These are phyloP conservation scores for Mycena polygramma DNA, from an alignment of 768 basidiomycete genomes.

Conservation along the genomic window DNA sequence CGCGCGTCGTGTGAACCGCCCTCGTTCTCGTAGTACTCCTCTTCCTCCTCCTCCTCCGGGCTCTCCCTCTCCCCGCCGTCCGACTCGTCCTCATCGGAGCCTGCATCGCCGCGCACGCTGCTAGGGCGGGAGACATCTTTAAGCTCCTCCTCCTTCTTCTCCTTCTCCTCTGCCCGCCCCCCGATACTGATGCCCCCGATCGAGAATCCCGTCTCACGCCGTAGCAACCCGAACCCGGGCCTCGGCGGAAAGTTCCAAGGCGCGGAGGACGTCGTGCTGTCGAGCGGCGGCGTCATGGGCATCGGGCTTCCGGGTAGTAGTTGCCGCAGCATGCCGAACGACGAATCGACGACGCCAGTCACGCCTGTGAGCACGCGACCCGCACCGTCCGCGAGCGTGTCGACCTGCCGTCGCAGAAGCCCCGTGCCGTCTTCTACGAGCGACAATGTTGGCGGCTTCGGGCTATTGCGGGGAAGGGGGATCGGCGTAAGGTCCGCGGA, in stretches of 20 bases:
- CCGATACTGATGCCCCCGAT: slow-evolving; percentile 62
- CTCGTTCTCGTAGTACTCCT: slow-evolving; percentile 48
- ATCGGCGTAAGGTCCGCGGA: slow-evolving; percentile 88
- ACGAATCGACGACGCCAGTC: slow-evolving; percentile 90
- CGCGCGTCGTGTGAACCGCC: slow-evolving; percentile 63
- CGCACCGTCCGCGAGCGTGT: slow-evolving; percentile 85
- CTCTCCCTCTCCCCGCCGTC: slow-evolving; percentile 53
- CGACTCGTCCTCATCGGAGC: slow-evolving; percentile 56
- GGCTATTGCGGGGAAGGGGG: slow-evolving; percentile 69
- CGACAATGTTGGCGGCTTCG: slow-evolving; percentile 57
- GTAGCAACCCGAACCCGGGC: slow-evolving; percentile 75
- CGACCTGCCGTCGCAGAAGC: slow-evolving; percentile 83
- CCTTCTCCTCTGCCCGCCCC: slow-evolving; percentile 43
- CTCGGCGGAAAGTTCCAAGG: slow-evolving; percentile 56
- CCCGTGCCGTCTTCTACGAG: slow-evolving; percentile 62
- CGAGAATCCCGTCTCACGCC: slow-evolving; percentile 85
- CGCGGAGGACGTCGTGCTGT: slow-evolving; percentile 44
- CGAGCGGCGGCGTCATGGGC: slow-evolving; percentile 37
- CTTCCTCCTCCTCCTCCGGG: slow-evolving; percentile 56
- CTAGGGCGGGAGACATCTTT: slow-evolving; percentile 59
- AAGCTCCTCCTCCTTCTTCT: slow-evolving; percentile 60
- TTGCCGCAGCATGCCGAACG: slow-evolving; percentile 88
- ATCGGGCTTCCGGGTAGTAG: slow-evolving; percentile 67
- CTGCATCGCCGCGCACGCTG: slow-evolving; percentile 45
- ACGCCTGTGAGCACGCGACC: slow-evolving; percentile 85